phyloP scores from a whole-genome alignment of 768 basidiomycete genomes.

The Tricholomella constricta region DNA sequence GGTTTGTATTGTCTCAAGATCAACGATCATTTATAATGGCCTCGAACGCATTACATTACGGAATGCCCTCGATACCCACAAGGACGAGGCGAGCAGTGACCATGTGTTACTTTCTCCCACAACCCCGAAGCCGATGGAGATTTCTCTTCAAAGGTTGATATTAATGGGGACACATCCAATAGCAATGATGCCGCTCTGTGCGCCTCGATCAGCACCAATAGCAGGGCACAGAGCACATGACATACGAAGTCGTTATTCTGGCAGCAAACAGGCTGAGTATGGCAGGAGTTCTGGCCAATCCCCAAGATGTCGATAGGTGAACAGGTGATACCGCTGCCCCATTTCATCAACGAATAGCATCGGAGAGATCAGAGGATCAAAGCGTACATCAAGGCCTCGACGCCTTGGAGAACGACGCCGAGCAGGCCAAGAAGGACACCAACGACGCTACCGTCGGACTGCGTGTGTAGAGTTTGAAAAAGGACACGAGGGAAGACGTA shows the following conservation, averaged over 20 bases:
- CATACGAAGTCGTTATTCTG: constrained; percentile 30
- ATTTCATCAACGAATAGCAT: not conserved
- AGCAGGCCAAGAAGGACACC: constrained; percentile 26
- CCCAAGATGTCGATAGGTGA: constrained; percentile 29
- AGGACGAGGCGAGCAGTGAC: too few species aligned
- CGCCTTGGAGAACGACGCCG: constrained; percentile 26
- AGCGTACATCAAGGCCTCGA: constrained; percentile 30
- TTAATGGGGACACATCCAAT: constrained; percentile 42
- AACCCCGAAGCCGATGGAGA: too few species aligned
- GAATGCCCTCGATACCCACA: too few species aligned
- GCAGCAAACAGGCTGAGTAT: constrained; percentile 42
- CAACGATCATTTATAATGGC: too few species aligned
- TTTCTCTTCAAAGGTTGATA: constrained; percentile 14
- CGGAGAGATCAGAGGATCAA: not conserved
- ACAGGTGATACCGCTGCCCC: constrained; percentile 30
- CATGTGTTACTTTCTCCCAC: too few species aligned
- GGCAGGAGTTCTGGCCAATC: constrained; percentile 27
- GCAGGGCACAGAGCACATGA: not conserved
- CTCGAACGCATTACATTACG: too few species aligned
- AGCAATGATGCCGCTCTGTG: constrained; percentile 35
- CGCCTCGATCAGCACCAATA: not conserved
- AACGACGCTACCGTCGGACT: constrained; percentile 25
- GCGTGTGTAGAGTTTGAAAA: not conserved
- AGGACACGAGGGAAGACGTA: not conserved
- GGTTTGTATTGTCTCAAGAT: too few species aligned